Base-by-base conservation (phyloP, 768 basidiomycete genomes). In the Trametes gibbosa region DNA sequence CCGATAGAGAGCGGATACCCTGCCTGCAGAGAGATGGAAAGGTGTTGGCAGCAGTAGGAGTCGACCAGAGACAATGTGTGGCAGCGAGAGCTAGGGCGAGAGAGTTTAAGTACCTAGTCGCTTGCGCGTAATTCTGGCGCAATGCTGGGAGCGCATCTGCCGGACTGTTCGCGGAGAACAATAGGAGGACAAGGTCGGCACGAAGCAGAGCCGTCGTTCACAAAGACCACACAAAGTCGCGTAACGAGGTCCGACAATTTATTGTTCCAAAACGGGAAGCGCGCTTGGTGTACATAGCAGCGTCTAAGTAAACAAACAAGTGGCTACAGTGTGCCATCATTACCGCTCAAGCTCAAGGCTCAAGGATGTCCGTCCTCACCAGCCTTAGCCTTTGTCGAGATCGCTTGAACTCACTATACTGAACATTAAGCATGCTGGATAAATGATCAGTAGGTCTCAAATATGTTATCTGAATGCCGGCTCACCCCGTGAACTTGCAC, bases 11-110 rank as follows among this genome's bases (percentile, higher is more conserved):
- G 21, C 47, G 63, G 34, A 39, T 47, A 56, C 50, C 55, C 63
- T 64, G 63, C 63, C 63, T 34, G 58, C 63, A 64, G 58, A 63
- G 59, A 39, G 52, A 55, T 34, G 35, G 48, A 47, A 25, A 50
- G 56, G 39, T 7, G 54, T 54, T 40, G 23, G 29, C 10, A 32
- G 29, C 10, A 32, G 40, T 14, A 29, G 49, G 37, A 46, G 50
- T 45, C 5, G 50, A 55, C 54, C 25, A 25, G 46, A 52, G 51
- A 54, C 52, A 59, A 62, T 60, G 57, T 60, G 57, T 50, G 39
- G 57, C 42, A 35, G 8, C 41, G 23, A 3, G 24, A 27, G 24
- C 34, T 21, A 39, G 57, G 27, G 35, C 40, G 29, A 48, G 54
- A 49, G n/a, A 32, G 23, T 40, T 53, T 62, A 62, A 62, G 56